Base-by-base conservation (phyloP, 192 early-diverging fungal genomes). In the Coemansia furcata region DNA sequence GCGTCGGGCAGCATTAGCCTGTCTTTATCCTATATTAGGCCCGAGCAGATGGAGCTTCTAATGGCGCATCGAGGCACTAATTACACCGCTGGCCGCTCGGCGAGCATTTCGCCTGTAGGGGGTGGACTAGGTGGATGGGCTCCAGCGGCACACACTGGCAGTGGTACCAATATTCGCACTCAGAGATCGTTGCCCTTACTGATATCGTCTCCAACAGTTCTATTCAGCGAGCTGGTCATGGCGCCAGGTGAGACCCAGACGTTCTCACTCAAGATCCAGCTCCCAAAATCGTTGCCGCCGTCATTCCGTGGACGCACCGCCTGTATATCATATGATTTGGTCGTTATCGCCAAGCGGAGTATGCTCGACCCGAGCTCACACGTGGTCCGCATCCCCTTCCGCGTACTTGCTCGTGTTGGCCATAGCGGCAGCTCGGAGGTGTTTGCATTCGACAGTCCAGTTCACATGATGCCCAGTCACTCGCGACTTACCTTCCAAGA, bases 221-320 rank as follows among this genome's bases (percentile, higher is more conserved):
- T 82, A 19, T 82, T 77, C 57, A 82, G 80, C 69, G 80, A 82
- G 66, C 76, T 82, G 14, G 66, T 17, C 19, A 72, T 82, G 50
- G 66, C 58, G 9, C 75, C 80, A 7, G 80, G 80, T 39, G 76
- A 82, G 60, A 74, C 80, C 11, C 75, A 82, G 72, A 77, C 76
- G 23, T 82, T 73, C 35, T 74, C 74, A n/a, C 60, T 82, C 15
- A 58, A 47, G 9, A 65, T 82, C 14, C 72, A 72, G 36, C 61
- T 82, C 58, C 80, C 80, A 0, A 47, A 54, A n/a, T 38, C 47
- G 33, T 65, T 82, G 42, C 72, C 80, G 29, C 80, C 80, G 39
- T 77, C 76, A 50, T 82, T 82, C 33, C 75, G 80, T 12, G 80
- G 80, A 29, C 71, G 72, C 21, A 57, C 72, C 1, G 68, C 71